Percentiles rank a stretch among this genome's conserved stretches.
Evolutionary conservation across 345 rosid species (phyloP).

Genomic region (Euphorbia lathyris): DNA sequence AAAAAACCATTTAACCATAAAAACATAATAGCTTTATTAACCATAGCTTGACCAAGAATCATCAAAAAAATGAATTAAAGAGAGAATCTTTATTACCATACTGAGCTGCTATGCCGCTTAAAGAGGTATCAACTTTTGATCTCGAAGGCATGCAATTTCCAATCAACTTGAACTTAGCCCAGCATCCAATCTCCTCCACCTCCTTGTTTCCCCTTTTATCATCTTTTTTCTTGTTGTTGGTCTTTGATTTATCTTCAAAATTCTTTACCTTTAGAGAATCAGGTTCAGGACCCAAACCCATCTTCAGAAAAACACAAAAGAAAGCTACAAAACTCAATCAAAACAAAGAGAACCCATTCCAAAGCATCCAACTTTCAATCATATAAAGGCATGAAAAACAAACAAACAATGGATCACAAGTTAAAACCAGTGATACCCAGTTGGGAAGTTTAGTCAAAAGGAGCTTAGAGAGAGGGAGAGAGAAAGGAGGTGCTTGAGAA

Average conservation of each 20-base stretch:
- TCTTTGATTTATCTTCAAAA: conserved; percentile 23
- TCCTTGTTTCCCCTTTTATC: conserved; percentile 11
- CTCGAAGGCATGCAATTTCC: conserved; percentile 31
- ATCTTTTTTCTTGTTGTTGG: conserved; percentile 20
- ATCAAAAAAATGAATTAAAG: neutral
- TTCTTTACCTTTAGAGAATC: conserved; percentile 20
- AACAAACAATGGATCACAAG: conserved; percentile 2
- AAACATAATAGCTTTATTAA: neutral
- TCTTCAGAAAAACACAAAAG: conserved; percentile 5
- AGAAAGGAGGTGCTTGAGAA: conserved; percentile 18
- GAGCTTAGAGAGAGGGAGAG: conserved; percentile 21
- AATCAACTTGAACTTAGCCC: conserved; percentile 23
- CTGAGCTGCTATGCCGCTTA: conserved; percentile 24
- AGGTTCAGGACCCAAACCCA: conserved; percentile 25
- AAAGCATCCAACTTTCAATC: conserved; percentile 15
- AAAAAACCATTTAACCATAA: neutral
- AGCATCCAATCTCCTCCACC: conserved; percentile 23
- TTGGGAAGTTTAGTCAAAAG: conserved; percentile 25
- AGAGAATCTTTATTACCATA: conserved; percentile 13
- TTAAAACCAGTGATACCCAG: conserved; percentile 20
- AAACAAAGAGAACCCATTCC: conserved; percentile 10
- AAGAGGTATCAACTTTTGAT: conserved; percentile 28
- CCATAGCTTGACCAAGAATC: neutral
- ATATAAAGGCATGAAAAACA: conserved; percentile 5
- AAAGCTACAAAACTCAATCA: conserved; percentile 18